Conservation (phyloP, 2,329 filamentous ascomycete genomes). For the Penicillium sp. region DNA sequence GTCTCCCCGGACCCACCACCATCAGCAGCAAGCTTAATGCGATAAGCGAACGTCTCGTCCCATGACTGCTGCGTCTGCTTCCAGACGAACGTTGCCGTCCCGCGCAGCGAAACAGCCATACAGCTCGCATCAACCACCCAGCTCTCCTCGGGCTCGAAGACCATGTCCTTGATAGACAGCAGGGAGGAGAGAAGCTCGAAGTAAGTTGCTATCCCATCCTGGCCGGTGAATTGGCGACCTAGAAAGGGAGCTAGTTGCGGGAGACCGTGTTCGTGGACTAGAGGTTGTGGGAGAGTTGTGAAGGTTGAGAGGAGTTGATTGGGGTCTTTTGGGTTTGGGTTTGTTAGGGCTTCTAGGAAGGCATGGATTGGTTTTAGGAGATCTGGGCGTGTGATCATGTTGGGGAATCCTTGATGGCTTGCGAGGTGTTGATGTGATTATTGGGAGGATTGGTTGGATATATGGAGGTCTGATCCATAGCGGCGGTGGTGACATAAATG, state of each 20-base stretch:
- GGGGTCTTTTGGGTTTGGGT: slow-evolving; percentile 16
- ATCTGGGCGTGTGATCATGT: slow-evolving; percentile 13
- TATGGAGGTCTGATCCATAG: background rate
- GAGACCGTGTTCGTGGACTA: slow-evolving; percentile 41
- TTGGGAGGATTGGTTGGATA: background rate
- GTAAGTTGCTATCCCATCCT: slow-evolving; percentile 33
- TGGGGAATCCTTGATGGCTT: background rate
- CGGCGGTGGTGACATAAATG: slow-evolving; percentile 16
- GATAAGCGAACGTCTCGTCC: slow-evolving; percentile 43
- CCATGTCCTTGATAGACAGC: slow-evolving; percentile 36
- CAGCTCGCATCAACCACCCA: slow-evolving; percentile 38
- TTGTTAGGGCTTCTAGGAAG: slow-evolving; percentile 32
- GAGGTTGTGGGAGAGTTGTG: slow-evolving; percentile 25
- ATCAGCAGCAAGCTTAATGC: slow-evolving; percentile 35
- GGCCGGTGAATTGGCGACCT: slow-evolving; percentile 40
- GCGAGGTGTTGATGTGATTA: background rate
- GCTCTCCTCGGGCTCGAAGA: slow-evolving; percentile 32
- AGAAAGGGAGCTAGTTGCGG: slow-evolving; percentile 41
- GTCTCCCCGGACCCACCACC: background rate
- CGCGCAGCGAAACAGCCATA: slow-evolving; percentile 33
- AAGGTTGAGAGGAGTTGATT: slow-evolving; percentile 34
- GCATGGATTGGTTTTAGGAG: slow-evolving; percentile 26
- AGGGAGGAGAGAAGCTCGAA: slow-evolving; percentile 32
- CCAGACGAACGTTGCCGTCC: slow-evolving; percentile 33
- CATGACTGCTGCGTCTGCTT: slow-evolving; percentile 35